A percentile compares a stretch with the other conserved stretches of the same genome.
phyloP scores from a whole-genome alignment of 2,329 filamentous ascomycete species.

The Talaromyces funiculosus region DNA sequence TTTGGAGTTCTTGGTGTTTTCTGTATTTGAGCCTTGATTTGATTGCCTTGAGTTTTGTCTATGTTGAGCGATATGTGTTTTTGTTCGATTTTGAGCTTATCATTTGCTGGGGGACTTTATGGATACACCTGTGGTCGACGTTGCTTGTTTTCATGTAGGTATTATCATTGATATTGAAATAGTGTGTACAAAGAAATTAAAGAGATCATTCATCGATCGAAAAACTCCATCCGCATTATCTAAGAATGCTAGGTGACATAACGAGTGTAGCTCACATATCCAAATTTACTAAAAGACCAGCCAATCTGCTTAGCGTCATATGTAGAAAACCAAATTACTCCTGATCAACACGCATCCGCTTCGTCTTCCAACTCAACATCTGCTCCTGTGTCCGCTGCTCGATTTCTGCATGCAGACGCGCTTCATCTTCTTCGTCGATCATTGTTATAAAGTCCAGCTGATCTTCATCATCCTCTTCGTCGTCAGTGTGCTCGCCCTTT shows the following conservation, averaged over 20 bases:
- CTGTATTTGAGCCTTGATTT: constrained; percentile 2
- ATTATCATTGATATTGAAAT: background rate
- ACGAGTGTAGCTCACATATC: background rate
- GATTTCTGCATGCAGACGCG: constrained; percentile 25
- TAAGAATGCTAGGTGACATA: too few species aligned
- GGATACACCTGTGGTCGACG: background rate
- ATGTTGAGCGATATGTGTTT: background rate
- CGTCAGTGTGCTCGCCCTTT: background rate
- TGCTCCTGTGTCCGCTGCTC: constrained; percentile 27
- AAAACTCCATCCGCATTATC: background rate
- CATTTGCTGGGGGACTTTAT: background rate
- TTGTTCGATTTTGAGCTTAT: background rate
- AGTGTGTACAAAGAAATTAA: background rate
- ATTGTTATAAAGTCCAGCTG: constrained; percentile 9
- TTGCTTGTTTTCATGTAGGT: background rate
- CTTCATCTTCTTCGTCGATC: constrained; percentile 21
- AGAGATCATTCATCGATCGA: background rate
- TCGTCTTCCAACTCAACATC: constrained; percentile 18
- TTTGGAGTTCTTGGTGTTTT: background rate
- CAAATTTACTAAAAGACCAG: background rate
- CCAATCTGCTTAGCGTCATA: too few species aligned
- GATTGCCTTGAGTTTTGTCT: background rate
- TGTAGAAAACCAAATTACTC: background rate
- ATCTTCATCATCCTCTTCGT: constrained; percentile 3
- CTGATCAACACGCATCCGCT: constrained; percentile 11